These are phyloP conservation scores for Ochromonas danica DNA, from an alignment of 108 stramenopile genomes.

Conservation along the genomic window DNA sequence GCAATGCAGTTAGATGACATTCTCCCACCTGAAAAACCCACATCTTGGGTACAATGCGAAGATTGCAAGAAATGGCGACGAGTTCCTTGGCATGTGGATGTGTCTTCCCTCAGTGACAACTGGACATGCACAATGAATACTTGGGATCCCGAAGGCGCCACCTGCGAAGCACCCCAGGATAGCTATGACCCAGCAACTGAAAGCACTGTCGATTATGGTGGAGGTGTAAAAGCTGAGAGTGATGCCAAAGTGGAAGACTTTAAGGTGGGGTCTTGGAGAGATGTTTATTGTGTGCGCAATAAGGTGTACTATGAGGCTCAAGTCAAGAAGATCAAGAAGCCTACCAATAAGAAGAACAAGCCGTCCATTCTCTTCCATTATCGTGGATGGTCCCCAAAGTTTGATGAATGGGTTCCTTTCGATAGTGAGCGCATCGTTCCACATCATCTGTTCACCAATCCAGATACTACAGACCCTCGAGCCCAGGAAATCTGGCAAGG, in stretches of 20 bases:
- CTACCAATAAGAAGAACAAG: background rate
- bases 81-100: slow-evolving; percentile 34
- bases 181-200: slow-evolving; percentile 30
- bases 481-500: slow-evolving; percentile 30
- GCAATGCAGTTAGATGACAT: slow-evolving; percentile 18
- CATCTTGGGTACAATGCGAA: slow-evolving; percentile 37
- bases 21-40: slow-evolving; percentile 21
- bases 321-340: background rate
- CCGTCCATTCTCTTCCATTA: slow-evolving; percentile 20
- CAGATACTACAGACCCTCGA: background rate
- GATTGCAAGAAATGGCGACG: slow-evolving; percentile 39
- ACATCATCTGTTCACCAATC: slow-evolving; percentile 22
- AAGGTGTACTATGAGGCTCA: slow-evolving; percentile 26
- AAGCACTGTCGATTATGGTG: slow-evolving; percentile 11
- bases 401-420: slow-evolving; percentile 23
- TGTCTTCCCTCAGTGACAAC: background rate
- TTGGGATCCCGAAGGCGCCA: slow-evolving; percentile 27
- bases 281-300: slow-evolving; percentile 24
- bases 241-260: background rate
- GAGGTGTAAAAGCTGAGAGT: background rate
- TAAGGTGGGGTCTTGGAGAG: background rate
- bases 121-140: slow-evolving; percentile 33
- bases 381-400: slow-evolving; percentile 28
- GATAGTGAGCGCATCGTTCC: slow-evolving; percentile 26
- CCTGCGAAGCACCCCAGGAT: slow-evolving; percentile 39